Percentiles rank a stretch among this genome's conserved stretches.
These are phyloP conservation scores for Cotoneaster glaucophyllus DNA, from an alignment of 306 rosid genomes.

Conservation along the genomic window DNA sequence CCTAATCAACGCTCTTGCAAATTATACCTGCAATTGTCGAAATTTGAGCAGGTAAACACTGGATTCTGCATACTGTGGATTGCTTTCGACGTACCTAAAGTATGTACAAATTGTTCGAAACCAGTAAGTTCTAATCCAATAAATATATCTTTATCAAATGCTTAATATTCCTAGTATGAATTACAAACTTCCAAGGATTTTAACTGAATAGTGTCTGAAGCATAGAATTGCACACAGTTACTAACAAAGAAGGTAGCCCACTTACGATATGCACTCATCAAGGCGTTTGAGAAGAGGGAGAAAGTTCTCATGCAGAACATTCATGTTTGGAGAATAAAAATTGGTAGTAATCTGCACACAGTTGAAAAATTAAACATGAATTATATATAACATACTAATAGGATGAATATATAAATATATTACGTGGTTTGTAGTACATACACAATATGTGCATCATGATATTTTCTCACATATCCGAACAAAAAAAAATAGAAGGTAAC, in stretches of 20 bases:
- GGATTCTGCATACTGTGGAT: constrained; percentile 94
- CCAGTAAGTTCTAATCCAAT: background rate
- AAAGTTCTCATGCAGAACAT: constrained; percentile 76
- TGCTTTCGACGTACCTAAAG: constrained; percentile 84
- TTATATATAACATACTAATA: background rate
- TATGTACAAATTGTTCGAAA: constrained; percentile 11
- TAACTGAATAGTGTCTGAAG: background rate
- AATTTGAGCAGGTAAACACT: constrained; percentile 93
- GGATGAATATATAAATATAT: background rate
- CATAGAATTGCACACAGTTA: constrained; percentile 5
- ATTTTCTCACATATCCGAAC: background rate
- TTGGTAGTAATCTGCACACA: constrained; percentile 71
- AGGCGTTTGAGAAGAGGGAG: constrained; percentile 89
- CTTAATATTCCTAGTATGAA: background rate
- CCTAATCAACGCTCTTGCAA: constrained; percentile 8
- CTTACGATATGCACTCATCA: constrained; percentile 97
- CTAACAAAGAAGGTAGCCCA: constrained; percentile 4
- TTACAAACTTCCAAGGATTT: background rate
- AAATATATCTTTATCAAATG: background rate
- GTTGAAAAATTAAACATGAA: constrained; percentile 16
- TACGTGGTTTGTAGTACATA: background rate
- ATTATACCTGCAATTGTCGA: constrained; percentile 87
- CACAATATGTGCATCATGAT: background rate
- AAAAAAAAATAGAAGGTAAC: background rate
- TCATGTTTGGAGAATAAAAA: constrained; percentile 92